Conservation (phyloP, 768 basidiomycete species). For the Psilocybe subaeruginosa region DNA sequence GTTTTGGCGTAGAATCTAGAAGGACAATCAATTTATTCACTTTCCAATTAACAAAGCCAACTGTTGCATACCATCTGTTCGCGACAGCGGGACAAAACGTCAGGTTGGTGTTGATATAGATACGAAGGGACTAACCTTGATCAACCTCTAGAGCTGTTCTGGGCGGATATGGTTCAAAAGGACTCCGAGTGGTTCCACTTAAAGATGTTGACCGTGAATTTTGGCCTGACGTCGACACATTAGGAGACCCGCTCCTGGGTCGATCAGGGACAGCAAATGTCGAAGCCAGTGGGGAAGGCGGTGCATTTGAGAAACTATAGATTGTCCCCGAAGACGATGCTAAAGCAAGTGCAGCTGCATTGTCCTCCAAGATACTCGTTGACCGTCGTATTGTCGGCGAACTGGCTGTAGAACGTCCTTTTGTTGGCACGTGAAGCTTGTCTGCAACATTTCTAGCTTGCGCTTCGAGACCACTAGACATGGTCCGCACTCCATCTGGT, state of each 20-base stretch:
- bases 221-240: slow-evolving; percentile 1
- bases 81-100: not conserved
- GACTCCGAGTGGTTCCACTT: not conserved
- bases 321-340: slow-evolving; percentile 23
- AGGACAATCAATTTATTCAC: not conserved
- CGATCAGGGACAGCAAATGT: slow-evolving; percentile 12
- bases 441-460: slow-evolving; percentile 49
- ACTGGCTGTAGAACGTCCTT: slow-evolving; percentile 34
- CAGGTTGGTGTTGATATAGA: not conserved
- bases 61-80: slow-evolving; percentile 15
- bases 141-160: not conserved
- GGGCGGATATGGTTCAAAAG: not conserved
- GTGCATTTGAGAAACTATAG: slow-evolving; percentile 8
- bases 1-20: slow-evolving; percentile 13
- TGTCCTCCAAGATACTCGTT: slow-evolving; percentile 25
- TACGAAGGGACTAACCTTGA: not conserved
- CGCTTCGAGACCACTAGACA: slow-evolving; percentile 41
- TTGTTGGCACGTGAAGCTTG: slow-evolving; percentile 41
- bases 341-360: slow-evolving; percentile 25
- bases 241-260: not conserved
- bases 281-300: slow-evolving; percentile 15
- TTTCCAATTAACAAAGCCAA: not conserved
- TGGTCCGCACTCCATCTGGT: slow-evolving; percentile 50
- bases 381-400: slow-evolving; percentile 24
- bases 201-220: not conserved